Evolutionary conservation across 2,329 filamentous ascomycete species (phyloP).

Genomic region (Aspergillus ustus): DNA sequence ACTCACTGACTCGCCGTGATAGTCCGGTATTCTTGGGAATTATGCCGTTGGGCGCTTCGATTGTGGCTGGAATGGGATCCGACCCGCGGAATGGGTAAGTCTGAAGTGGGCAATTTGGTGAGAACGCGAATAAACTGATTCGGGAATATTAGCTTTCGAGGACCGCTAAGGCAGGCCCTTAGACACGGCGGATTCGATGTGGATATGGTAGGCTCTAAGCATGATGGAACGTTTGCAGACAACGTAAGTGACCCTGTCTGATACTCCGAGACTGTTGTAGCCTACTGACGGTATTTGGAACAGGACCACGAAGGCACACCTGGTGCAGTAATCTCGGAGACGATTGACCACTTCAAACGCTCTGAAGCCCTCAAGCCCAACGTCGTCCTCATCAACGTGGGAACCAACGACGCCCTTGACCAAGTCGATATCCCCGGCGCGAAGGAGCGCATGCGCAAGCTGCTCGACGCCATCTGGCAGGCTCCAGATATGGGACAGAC

Average conservation of each 20-base stretch:
- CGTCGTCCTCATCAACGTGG: not conserved
- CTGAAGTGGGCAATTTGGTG: not conserved
- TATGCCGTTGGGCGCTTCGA: not conserved
- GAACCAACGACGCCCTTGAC: not conserved
- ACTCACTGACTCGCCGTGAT: not conserved
- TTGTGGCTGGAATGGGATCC: not conserved
- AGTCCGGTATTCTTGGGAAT: not conserved
- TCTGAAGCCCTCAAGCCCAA: not conserved
- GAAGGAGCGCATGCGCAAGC: not conserved
- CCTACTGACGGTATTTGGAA: not conserved
- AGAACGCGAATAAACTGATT: not conserved
- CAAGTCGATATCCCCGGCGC: not conserved
- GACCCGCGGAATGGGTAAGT: not conserved
- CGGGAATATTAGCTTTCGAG: not conserved
- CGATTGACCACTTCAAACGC: not conserved
- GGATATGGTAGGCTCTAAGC: not conserved
- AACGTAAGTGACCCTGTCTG: not conserved
- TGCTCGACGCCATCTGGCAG: not conserved
- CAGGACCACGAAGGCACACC: not conserved
- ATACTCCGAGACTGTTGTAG: too few relatives aligned
- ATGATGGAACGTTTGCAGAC: not conserved
- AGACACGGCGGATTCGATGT: not conserved
- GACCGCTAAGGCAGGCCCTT: not conserved
- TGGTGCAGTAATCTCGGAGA: not conserved
- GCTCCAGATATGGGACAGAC: not conserved